Percentiles rank a stretch among this genome's conserved stretches.
Conservation (phyloP, 148 eudicot genomes). For the Rhododendron henanense region DNA sequence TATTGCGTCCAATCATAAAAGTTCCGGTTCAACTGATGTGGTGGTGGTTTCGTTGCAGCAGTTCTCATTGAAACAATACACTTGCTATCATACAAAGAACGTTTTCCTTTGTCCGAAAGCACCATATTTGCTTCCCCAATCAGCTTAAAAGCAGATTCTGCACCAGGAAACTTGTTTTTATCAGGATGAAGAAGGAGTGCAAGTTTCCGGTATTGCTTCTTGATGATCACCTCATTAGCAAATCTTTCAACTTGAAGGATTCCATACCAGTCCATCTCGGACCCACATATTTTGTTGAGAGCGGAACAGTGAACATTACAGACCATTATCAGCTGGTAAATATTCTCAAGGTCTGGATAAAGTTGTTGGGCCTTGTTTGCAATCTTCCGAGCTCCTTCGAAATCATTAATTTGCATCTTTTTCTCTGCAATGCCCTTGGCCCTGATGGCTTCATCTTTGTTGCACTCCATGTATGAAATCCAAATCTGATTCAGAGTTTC, state of each 20-base stretch:
- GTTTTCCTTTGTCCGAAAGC: slow-evolving; percentile 29
- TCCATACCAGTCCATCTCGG: slow-evolving; percentile 43
- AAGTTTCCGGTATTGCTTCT: slow-evolving; percentile 39
- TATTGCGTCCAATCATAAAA: slow-evolving; percentile 10
- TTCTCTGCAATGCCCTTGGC: slow-evolving; percentile 36
- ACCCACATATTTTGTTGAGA: slow-evolving; percentile 24
- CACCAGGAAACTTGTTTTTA: slow-evolving; percentile 49
- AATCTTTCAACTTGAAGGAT: slow-evolving; percentile 36
- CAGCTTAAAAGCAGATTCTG: slow-evolving; percentile 49
- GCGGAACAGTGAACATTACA: slow-evolving; percentile 47
- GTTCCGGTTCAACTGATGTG: slow-evolving; percentile 19
- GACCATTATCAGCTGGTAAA: slow-evolving; percentile 30
- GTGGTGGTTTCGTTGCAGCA: slow-evolving; percentile 11
- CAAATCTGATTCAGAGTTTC: slow-evolving; percentile 4
- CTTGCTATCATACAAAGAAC: slow-evolving; percentile 29
- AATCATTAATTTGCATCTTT: slow-evolving; percentile 36
- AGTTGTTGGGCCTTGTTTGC: slow-evolving; percentile 34
- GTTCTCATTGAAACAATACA: slow-evolving; percentile 14
- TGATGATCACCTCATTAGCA: slow-evolving; percentile 32
- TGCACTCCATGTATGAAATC: slow-evolving; percentile 35
- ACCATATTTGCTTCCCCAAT: slow-evolving; percentile 41
- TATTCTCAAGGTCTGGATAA: slow-evolving; percentile 40
- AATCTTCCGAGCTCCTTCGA: slow-evolving; percentile 38
- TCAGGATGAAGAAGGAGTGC: slow-evolving; percentile 48
- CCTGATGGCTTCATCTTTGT: slow-evolving; percentile 48